Percentiles rank a stretch among this genome's conserved stretches.
These are phyloP conservation scores for Clarireedia paspali DNA, from an alignment of 2,329 filamentous ascomycete species.

Conservation along the genomic window DNA sequence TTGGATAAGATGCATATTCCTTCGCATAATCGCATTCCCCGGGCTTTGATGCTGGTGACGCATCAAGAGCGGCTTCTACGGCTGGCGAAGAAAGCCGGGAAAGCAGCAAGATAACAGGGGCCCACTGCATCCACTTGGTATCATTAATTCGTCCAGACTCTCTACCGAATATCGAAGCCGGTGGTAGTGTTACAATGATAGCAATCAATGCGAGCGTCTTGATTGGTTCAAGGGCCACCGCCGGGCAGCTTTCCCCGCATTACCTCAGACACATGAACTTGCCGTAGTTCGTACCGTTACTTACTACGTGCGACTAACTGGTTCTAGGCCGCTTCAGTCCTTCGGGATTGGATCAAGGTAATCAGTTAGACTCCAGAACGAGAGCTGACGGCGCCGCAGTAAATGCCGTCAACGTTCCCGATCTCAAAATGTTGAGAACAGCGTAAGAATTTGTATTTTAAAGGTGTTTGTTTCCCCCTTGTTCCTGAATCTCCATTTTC, in stretches of 20 bases:
- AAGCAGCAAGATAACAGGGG: background rate
- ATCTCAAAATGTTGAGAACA: background rate
- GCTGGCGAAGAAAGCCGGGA: background rate
- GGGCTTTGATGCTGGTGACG: background rate
- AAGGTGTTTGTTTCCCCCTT: background rate
- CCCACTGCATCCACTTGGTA: background rate
- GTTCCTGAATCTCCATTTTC: background rate
- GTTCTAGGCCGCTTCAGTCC: background rate
- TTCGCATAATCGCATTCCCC: background rate
- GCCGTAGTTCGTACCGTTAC: conserved; percentile 3
- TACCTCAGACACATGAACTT: conserved; percentile 1
- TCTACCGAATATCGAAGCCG: conserved; percentile 13
- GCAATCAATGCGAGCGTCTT: background rate
- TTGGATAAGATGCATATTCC: too few species aligned
- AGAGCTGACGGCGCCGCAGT: background rate
- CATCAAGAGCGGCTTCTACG: background rate
- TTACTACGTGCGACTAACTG: background rate
- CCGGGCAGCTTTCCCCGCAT: background rate
- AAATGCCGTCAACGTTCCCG: conserved; percentile 2
- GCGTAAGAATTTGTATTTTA: background rate
- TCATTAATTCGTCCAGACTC: too few species aligned
- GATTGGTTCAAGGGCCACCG: background rate
- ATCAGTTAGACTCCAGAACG: background rate
- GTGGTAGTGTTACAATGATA: background rate
- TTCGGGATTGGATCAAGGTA: conserved; percentile 1